phyloP scores from a whole-genome alignment of 805 yeast species.

The Jamesozyma piceae region DNA sequence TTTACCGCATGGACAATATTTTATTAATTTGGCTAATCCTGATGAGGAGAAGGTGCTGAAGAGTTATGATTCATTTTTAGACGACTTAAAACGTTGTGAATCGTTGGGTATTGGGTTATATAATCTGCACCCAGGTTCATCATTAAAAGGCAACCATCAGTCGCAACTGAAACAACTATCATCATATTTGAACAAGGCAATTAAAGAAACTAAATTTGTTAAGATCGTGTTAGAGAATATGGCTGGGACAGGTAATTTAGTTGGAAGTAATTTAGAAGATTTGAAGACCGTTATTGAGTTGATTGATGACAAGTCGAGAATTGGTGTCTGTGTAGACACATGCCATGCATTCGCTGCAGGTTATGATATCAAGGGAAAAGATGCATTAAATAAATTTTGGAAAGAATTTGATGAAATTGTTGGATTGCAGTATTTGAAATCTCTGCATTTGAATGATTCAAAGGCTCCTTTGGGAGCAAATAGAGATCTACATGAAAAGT shows the following conservation, averaged over 20 bases:
- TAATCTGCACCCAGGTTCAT: conserved; percentile 91
- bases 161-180: conserved; percentile 66
- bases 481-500: conserved; percentile 80
- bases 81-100: conserved; percentile 84
- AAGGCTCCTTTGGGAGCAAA: conserved; percentile 88
- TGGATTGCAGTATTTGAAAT: conserved; percentile 66
- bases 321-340: conserved; percentile 95
- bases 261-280: conserved; percentile 76
- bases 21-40: conserved; percentile 88
- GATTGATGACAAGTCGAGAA: conserved; percentile 71
- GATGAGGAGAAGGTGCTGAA: conserved; percentile 69
- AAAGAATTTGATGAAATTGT: conserved; percentile 58
- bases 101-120: conserved; percentile 73
- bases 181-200: conserved; percentile 67
- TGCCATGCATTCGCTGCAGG: conserved; percentile 98
- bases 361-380: conserved; percentile 64
- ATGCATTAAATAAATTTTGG: conserved; percentile 61
- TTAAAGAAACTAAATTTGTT: conserved; percentile 62
- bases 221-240: conserved; percentile 88
- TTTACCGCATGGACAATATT: conserved; percentile 90
- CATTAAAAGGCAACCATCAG: conserved; percentile 59
- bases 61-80: conserved; percentile 69
- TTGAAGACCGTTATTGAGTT: conserved; percentile 61
- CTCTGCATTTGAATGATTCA: conserved; percentile 88
- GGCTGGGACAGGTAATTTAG: conserved; percentile 94